These are phyloP conservation scores for Mikania micrantha DNA, from an alignment of 129 eudicot genomes.

Conservation along the genomic window DNA sequence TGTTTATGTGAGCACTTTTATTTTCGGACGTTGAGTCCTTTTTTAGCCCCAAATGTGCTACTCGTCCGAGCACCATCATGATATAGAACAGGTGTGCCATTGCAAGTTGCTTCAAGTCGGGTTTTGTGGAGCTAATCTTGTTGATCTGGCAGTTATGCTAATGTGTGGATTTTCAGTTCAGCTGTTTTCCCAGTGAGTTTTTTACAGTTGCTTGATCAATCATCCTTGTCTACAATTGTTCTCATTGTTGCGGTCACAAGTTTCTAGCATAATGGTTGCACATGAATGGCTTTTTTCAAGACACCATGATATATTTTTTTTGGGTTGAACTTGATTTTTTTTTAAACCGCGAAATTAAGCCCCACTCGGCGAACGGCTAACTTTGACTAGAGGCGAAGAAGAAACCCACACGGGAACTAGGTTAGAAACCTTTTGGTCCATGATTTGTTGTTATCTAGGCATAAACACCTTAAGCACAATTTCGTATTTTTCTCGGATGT, in stretches of 20 bases:
- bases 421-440: too few species aligned
- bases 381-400: too few species aligned
- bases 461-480: not conserved
- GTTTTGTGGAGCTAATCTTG: not conserved
- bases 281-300: not conserved
- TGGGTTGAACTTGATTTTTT: not conserved
- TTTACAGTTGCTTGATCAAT: too few species aligned
- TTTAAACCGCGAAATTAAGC: too few species aligned
- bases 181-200: too few species aligned
- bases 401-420: too few species aligned
- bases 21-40: not conserved
- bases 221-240: not conserved
- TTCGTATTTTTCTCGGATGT: not conserved
- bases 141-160: not conserved
- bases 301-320: not conserved
- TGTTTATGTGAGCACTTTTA: not conserved
- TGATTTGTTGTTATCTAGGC: not conserved
- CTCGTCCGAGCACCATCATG: too few species aligned
- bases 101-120: too few species aligned
- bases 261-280: not conserved
- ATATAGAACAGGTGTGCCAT: too few species aligned
- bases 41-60: too few species aligned
- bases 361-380: too few species aligned
- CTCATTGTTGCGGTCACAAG: not conserved
- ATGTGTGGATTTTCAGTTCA: not conserved